Evolutionary conservation across 2,329 filamentous ascomycete genomes (phyloP).

Genomic region (Aspergillus pseudoviridinutans): DNA sequence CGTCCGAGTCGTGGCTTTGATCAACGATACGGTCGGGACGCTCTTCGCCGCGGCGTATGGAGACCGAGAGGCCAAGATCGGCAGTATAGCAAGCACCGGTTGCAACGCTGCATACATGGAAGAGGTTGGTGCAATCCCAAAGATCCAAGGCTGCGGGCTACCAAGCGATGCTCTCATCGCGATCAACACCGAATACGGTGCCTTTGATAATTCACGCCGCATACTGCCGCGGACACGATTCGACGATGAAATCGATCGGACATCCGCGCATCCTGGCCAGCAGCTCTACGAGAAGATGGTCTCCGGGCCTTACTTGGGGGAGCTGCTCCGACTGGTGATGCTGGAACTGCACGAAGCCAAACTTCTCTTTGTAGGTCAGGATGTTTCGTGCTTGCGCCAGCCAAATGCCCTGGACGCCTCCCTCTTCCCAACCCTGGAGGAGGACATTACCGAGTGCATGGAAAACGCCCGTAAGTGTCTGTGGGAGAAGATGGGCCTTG

Average conservation of each 20-base stretch:
- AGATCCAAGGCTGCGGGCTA: conserved; percentile 86
- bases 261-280: conserved; percentile 85
- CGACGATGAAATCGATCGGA: conserved; percentile 76
- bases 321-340: conserved; percentile 82
- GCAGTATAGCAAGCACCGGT: conserved; percentile 96
- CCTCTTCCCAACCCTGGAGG: conserved; percentile 85
- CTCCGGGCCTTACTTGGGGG: conserved; percentile 84
- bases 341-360: conserved; percentile 75
- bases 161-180: conserved; percentile 80
- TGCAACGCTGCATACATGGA: conserved; percentile 99
- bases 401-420: conserved; percentile 83
- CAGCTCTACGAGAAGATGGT: conserved; percentile 98
- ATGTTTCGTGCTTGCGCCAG: conserved; percentile 71
- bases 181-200: conserved; percentile 97
- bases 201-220: conserved; percentile 69
- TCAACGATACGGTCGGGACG: conserved; percentile 97
- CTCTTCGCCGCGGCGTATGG: conserved; percentile 95
- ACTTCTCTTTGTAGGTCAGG: conserved; percentile 75
- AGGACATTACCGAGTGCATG: conserved; percentile 88
- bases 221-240: background rate
- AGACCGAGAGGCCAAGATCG: conserved; percentile 84
- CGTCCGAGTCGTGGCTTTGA: conserved; percentile 86
- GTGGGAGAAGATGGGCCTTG: conserved; percentile 62
- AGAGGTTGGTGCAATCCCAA: conserved; percentile 81
- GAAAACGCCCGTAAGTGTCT: conserved; percentile 77